phyloP scores from a whole-genome alignment of 73 alveolate genomes.

The Blepharisma japonicum region DNA sequence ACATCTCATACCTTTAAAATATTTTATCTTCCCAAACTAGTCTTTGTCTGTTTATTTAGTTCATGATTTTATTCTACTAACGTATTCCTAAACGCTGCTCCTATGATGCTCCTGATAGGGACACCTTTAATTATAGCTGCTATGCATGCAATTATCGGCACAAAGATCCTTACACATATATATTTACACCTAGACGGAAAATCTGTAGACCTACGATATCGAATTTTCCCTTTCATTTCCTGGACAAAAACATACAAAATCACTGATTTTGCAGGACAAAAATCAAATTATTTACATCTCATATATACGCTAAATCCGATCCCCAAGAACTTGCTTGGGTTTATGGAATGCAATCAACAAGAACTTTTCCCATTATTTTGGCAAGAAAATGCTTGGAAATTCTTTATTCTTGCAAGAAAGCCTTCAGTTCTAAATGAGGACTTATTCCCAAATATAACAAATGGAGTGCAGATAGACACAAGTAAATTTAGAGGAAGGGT shows the following conservation, averaged over 20 bases:
- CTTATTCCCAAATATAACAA: not conserved
- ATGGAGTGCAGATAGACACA: not conserved
- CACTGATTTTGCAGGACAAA: slow-evolving; percentile 8
- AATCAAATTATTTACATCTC: not conserved
- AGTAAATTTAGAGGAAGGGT: slow-evolving; percentile 7
- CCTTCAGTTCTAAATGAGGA: not conserved
- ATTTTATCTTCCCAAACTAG: slow-evolving; percentile 4
- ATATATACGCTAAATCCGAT: not conserved
- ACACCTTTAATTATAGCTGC: not conserved
- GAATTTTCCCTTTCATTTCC: not conserved
- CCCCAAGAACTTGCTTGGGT: not conserved
- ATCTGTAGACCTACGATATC: not conserved
- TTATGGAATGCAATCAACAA: not conserved
- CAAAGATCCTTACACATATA: not conserved
- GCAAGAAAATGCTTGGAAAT: not conserved
- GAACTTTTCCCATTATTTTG: not conserved
- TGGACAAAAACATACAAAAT: not conserved
- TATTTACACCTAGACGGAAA: slow-evolving; percentile 1
- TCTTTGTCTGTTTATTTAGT: not conserved
- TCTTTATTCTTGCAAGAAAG: not conserved
- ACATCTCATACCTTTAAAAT: not conserved
- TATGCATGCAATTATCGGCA: not conserved
- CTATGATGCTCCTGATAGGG: not conserved
- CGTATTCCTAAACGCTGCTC: not conserved
- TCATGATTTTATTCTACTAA: not conserved